These are phyloP conservation scores for Dissoconium aciculare DNA, from an alignment of 2,329 filamentous ascomycete genomes.

Conservation along the genomic window DNA sequence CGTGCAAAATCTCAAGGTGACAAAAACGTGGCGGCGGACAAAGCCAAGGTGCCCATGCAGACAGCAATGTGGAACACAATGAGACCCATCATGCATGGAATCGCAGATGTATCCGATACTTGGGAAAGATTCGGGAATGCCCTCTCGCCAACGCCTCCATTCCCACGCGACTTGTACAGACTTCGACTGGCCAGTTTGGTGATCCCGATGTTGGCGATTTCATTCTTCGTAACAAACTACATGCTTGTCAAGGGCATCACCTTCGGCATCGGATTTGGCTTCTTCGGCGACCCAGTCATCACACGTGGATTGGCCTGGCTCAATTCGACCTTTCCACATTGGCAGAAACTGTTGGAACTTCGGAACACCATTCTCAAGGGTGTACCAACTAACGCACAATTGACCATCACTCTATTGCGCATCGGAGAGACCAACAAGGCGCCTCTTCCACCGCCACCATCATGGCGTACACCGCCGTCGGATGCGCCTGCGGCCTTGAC, in stretches of 20 bases:
- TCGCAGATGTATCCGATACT: conserved; percentile 45
- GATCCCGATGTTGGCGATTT: conserved; percentile 29
- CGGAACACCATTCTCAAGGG: conserved; percentile 65
- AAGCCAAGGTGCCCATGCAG: conserved; percentile 65
- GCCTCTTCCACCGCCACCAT: conserved; percentile 51
- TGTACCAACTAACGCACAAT: conserved; percentile 73
- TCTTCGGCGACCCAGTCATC: conserved; percentile 69
- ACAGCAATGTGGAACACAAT: conserved; percentile 64
- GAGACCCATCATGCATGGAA: conserved; percentile 53
- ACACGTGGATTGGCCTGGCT: conserved; percentile 43
- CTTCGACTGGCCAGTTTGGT: conserved; percentile 33
- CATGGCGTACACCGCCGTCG: conserved; percentile 28
- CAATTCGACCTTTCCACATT: conserved; percentile 50
- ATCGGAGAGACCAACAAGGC: conserved; percentile 70
- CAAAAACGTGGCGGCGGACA: conserved; percentile 46
- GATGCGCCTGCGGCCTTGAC: conserved; percentile 37
- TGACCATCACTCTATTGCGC: conserved; percentile 65
- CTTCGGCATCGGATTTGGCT: conserved; percentile 54
- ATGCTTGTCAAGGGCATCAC: conserved; percentile 47
- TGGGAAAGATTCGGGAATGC: conserved; percentile 50
- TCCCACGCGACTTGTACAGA: conserved; percentile 30
- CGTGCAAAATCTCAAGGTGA: conserved; percentile 39
- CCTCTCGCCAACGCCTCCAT: conserved; percentile 35
- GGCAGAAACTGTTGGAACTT: conserved; percentile 60
- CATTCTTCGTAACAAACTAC: conserved; percentile 34